Conservation (phyloP, 306 rosid species). For the Trifolium subterraneum region DNA sequence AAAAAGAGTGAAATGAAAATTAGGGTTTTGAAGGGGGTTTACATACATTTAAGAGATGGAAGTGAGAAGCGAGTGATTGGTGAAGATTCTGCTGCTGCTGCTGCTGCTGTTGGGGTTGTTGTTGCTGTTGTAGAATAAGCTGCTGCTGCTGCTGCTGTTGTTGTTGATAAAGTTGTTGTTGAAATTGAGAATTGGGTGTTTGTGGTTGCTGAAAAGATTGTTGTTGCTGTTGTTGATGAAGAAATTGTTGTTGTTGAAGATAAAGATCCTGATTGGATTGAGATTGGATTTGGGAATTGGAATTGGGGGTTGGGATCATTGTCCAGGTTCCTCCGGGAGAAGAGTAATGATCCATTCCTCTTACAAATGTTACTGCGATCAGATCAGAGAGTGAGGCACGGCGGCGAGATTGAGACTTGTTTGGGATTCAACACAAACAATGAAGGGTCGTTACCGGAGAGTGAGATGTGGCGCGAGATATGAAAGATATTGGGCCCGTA, state of each 20-base stretch:
- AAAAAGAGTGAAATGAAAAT: background rate
- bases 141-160: constrained; percentile 54
- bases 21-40: constrained; percentile 36
- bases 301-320: constrained; percentile 76
- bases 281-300: constrained; percentile 51
- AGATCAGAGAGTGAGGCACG: too few relatives aligned
- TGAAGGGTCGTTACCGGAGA: too few relatives aligned
- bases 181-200: constrained; percentile 51
- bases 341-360: constrained; percentile 61
- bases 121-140: constrained; percentile 40
- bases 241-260: constrained; percentile 54
- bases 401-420: too few relatives aligned
- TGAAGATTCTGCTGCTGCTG: constrained; percentile 67
- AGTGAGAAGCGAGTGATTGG: constrained; percentile 88
- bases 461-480: too few relatives aligned
- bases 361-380: too few relatives aligned
- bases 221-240: constrained; percentile 51
- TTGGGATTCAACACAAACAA: too few relatives aligned
- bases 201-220: constrained; percentile 47
- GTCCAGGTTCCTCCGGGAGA: constrained; percentile 83
- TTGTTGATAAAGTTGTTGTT: constrained; percentile 52
- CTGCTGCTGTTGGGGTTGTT: constrained; percentile 18
- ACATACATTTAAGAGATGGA: constrained; percentile 66
- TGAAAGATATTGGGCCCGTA: too few relatives aligned
- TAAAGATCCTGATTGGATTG: constrained; percentile 65